These are phyloP conservation scores for Neurospora tetrasperma DNA, from an alignment of 495 filamentous ascomycete species.

Conservation along the genomic window DNA sequence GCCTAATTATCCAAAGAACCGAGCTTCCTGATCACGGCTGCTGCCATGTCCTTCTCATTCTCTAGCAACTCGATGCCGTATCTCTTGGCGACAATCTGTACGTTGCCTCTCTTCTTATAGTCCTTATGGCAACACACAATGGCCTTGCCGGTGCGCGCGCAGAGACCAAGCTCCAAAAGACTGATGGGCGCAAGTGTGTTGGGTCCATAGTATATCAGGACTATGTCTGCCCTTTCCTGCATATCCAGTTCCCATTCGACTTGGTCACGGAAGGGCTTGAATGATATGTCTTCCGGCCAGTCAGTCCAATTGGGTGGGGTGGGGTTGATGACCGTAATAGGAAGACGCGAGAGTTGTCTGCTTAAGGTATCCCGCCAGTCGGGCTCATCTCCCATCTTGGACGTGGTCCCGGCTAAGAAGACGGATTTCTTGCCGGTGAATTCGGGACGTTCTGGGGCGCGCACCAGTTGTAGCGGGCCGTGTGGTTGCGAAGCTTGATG, in stretches of 20 bases:
- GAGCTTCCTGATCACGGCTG: slow-evolving; percentile 17
- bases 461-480: slow-evolving; percentile 8
- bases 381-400: slow-evolving; percentile 7
- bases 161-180: slow-evolving; percentile 31
- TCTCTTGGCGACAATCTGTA: slow-evolving; percentile 41
- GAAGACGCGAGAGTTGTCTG: slow-evolving; percentile 24
- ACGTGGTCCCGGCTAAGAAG: slow-evolving; percentile 37
- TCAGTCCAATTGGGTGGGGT: slow-evolving; percentile 41
- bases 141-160: slow-evolving; percentile 31
- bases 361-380: slow-evolving; percentile 35
- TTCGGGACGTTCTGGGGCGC: slow-evolving; percentile 22
- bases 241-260: slow-evolving; percentile 50
- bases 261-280: slow-evolving; percentile 38
- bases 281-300: slow-evolving; percentile 37
- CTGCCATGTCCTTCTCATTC: slow-evolving; percentile 20
- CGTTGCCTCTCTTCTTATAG: slow-evolving; percentile 47
- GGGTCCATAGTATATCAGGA: slow-evolving; percentile 46
- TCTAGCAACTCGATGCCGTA: slow-evolving; percentile 30
- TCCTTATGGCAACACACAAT: slow-evolving; percentile 42
- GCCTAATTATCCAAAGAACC: background rate
- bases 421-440: slow-evolving; percentile 19
- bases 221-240: slow-evolving; percentile 40
- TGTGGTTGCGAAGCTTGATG: background rate
- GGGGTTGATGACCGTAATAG: slow-evolving; percentile 52
- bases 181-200: slow-evolving; percentile 20